Conservation (phyloP, 78 protist species). For the Monocercomonoides exilis region DNA sequence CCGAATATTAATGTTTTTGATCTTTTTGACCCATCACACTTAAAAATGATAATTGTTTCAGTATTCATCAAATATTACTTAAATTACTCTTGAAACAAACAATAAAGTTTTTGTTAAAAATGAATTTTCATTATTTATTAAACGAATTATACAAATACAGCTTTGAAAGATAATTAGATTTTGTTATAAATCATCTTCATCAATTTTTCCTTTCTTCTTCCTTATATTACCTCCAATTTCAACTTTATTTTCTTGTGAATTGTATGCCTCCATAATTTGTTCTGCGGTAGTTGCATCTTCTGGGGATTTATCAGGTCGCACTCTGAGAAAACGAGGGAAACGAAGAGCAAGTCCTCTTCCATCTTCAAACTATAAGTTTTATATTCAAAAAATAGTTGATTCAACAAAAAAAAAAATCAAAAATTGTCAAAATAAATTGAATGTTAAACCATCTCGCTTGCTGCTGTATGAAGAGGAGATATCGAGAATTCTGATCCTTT, state of each 20-base stretch:
- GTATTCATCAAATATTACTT: too few relatives aligned
- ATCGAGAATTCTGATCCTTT: slow-evolving; percentile 84
- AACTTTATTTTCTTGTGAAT: not conserved
- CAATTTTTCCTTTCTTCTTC: too few relatives aligned
- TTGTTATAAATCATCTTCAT: too few relatives aligned
- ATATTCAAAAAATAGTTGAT: not conserved
- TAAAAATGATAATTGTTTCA: too few relatives aligned
- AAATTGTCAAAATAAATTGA: not conserved
- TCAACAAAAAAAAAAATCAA: not conserved
- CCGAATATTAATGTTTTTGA: too few relatives aligned
- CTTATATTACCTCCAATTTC: too few relatives aligned
- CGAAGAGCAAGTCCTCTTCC: slow-evolving; percentile 93
- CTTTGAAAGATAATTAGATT: too few relatives aligned
- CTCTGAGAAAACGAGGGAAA: slow-evolving; percentile 90
- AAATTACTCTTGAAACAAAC: too few relatives aligned
- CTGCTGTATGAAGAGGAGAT: slow-evolving; percentile 79
- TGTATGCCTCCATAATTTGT: slow-evolving; percentile 40
- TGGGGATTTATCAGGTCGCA: slow-evolving; percentile 74
- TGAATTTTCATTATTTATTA: too few relatives aligned
- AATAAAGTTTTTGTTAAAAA: too few relatives aligned
- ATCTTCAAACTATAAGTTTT: slow-evolving; percentile 30
- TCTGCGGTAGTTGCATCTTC: slow-evolving; percentile 79
- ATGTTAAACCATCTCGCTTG: slow-evolving; percentile 42
- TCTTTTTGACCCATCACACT: too few relatives aligned
- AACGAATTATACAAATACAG: too few relatives aligned